Evolutionary conservation across 1,139 yeast species (phyloP), one percentile per base, ranked within the genome.

Genomic region (Ogataea hybrid): DNA sequence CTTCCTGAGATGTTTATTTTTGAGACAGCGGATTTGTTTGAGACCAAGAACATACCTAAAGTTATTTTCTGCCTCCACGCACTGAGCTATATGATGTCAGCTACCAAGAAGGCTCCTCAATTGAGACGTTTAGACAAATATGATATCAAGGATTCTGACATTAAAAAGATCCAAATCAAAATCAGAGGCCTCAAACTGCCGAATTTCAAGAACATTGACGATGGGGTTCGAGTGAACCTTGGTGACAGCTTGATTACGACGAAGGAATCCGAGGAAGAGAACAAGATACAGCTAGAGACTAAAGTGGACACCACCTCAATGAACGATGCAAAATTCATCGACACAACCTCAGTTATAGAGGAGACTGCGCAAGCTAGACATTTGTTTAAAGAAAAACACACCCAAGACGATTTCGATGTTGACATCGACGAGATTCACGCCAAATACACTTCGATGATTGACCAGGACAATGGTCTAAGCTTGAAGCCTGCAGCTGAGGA

Each of bases 1-100:
- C 80, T 92, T 52, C 98, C 98, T 0, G 94, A 81, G 52, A 70
- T 89, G 41, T 92, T 90, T 60, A 73, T 88, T 35, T 92, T 92
- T 59, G 97, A 90, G 60, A 73, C 90, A 45, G 89, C 96, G 2
- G 99, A 92, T 64, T 70, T 92, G 32, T 94, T 89, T 63, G 97
- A 92, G 60, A 85, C 86, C 56, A 90, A 89, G 56, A 87, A 92
- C 57, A 77, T 90, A 17, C 97, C 98, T 16, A 90, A 88, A 58
- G 97, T 94, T 17, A 85, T 94, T 64, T 90, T 89, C 61, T 89
- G 97, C 56, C 69, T 92, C 32, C 97, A 92, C 65, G 96, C 97
- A 1, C 69, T 92, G 54, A 82, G 92, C 34, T 86, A 77, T 63
- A 81, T 80, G 66, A 72, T 82, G 53, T 77, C 78, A 35, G 57